phyloP scores from a whole-genome alignment of 345 rosid species.

The Citrus mangshanensis region DNA sequence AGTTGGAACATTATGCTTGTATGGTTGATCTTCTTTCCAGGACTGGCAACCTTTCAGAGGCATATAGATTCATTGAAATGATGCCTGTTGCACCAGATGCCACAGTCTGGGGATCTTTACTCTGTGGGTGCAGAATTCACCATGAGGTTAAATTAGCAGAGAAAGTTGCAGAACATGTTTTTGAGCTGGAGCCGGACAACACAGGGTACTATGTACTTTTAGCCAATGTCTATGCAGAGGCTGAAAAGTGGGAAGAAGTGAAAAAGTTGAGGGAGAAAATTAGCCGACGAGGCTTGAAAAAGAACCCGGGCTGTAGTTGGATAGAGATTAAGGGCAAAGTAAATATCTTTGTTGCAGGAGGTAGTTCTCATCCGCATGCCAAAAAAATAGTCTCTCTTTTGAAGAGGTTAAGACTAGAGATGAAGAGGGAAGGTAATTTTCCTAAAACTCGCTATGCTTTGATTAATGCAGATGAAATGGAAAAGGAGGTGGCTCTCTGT shows the following conservation, averaged over 20 bases:
- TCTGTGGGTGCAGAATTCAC: constrained; percentile 67
- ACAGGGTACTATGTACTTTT: constrained; percentile 66
- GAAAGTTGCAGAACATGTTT: constrained; percentile 58
- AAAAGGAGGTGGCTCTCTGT: constrained; percentile 61
- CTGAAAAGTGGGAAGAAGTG: constrained; percentile 71
- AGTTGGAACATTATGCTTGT: constrained; percentile 68
- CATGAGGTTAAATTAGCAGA: constrained; percentile 65
- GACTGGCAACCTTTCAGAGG: constrained; percentile 46
- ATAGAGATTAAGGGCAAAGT: constrained; percentile 61
- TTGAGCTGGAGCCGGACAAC: constrained; percentile 64
- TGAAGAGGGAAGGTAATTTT: constrained; percentile 51
- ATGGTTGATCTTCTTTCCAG: constrained; percentile 71
- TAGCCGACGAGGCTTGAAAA: constrained; percentile 42
- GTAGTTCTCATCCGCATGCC: constrained; percentile 52
- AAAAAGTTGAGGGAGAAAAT: constrained; percentile 49
- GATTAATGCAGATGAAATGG: constrained; percentile 64
- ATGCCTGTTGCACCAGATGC: constrained; percentile 74
- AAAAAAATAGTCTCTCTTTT: constrained; percentile 42
- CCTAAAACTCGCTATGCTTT: constrained; percentile 49
- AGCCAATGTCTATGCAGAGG: constrained; percentile 69
- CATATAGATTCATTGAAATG: constrained; percentile 49
- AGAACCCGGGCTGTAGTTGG: constrained; percentile 83
- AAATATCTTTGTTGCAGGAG: constrained; percentile 60
- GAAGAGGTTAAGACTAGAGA: constrained; percentile 41
- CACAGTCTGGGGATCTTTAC: constrained; percentile 71